These are phyloP conservation scores for Kokia cookei DNA, from an alignment of 441 rosid species.

Conservation along the genomic window DNA sequence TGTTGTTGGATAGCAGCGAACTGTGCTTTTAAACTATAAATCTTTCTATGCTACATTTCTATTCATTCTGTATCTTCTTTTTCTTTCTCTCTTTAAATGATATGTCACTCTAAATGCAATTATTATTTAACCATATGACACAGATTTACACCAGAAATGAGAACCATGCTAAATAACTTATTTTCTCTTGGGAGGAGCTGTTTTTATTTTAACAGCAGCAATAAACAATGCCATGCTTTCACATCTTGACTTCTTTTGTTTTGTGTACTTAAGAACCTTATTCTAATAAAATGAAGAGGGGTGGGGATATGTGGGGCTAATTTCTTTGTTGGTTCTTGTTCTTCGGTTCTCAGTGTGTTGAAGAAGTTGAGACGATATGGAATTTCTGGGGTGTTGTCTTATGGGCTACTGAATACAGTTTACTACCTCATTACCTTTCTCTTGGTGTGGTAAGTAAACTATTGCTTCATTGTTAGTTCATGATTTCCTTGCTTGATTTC, in stretches of 20 bases:
- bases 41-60: not conserved
- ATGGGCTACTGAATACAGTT: slow-evolving; percentile 76
- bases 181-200: not conserved
- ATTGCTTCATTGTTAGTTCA: not conserved
- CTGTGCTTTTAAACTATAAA: not conserved
- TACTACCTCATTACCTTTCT: slow-evolving; percentile 76
- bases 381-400: slow-evolving; percentile 73
- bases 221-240: not conserved
- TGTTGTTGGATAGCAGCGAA: not conserved
- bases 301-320: not conserved
- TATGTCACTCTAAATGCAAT: not conserved
- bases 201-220: not conserved
- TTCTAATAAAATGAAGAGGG: not conserved
- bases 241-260: not conserved
- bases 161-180: not conserved
- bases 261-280: not conserved
- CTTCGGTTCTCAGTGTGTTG: slow-evolving; percentile 42
- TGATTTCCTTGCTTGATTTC: not conserved
- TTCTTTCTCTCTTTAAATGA: not conserved
- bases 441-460: slow-evolving; percentile 68
- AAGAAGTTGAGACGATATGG: slow-evolving; percentile 74
- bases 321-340: not conserved
- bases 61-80: not conserved
- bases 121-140: not conserved
- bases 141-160: not conserved